A percentile compares a stretch with the other conserved stretches of the same genome.
phyloP scores from a whole-genome alignment of 1,284 basidiomycete genomes.

The Cryptococcus sp. region DNA sequence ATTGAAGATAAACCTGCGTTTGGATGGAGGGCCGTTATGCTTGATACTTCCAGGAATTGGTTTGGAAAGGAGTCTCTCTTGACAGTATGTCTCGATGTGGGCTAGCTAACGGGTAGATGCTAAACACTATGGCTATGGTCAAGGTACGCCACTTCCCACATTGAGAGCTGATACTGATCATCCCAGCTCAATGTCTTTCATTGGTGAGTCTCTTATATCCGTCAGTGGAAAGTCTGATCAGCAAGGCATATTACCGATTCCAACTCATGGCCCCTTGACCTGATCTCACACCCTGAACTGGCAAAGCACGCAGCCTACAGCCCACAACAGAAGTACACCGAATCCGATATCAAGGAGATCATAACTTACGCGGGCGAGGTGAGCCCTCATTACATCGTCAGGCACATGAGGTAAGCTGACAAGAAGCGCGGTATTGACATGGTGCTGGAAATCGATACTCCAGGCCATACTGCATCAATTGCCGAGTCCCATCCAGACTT shows the following conservation, averaged over 20 bases:
- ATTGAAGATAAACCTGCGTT: slow-evolving; percentile 50
- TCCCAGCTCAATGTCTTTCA: slow-evolving; percentile 45
- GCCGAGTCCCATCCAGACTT: slow-evolving; percentile 63
- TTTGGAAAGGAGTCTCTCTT: slow-evolving; percentile 14
- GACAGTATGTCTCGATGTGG: slow-evolving; percentile 8
- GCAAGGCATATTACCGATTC: slow-evolving; percentile 60
- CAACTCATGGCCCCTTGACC: slow-evolving; percentile 65
- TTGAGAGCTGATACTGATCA: not conserved
- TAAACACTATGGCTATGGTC: slow-evolving; percentile 81
- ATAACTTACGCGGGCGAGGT: slow-evolving; percentile 68
- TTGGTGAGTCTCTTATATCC: not conserved
- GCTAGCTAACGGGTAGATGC: slow-evolving; percentile 42
- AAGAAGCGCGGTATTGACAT: slow-evolving; percentile 72
- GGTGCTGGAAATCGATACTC: slow-evolving; percentile 70
- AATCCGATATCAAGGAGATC: slow-evolving; percentile 60
- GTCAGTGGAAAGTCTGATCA: no score
- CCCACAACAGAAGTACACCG: slow-evolving; percentile 56
- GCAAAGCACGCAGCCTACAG: slow-evolving; percentile 67
- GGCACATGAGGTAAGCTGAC: not conserved
- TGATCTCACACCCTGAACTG: slow-evolving; percentile 62
- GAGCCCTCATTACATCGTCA: slow-evolving; percentile 25
- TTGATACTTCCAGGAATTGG: slow-evolving; percentile 71
- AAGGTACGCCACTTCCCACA: slow-evolving; percentile 50
- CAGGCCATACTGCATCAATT: slow-evolving; percentile 72
- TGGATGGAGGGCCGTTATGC: slow-evolving; percentile 62